Evolutionary conservation across 805 yeast genomes (phyloP).

Genomic region (Saccharomycopsis sp.): DNA sequence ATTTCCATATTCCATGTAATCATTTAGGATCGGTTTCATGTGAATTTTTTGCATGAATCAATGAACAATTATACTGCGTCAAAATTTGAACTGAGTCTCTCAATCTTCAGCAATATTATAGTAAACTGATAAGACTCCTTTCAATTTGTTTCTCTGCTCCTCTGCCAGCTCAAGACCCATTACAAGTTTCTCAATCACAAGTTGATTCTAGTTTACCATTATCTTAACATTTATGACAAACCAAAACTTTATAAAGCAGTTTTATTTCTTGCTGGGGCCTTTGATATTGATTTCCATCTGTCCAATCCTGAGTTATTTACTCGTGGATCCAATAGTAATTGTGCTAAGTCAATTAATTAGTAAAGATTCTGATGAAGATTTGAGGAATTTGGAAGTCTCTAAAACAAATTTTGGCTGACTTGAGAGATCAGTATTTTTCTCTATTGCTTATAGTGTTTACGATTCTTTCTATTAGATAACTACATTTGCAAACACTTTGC

Average conservation of each 20-base stretch:
- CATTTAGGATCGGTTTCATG: too few species aligned
- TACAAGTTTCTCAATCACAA: conserved; percentile 38
- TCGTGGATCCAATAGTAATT: conserved; percentile 30
- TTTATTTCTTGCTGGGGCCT: conserved; percentile 50
- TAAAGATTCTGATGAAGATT: conserved; percentile 23
- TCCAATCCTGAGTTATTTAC: conserved; percentile 41
- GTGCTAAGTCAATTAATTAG: conserved; percentile 11
- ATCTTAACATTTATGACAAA: conserved; percentile 45
- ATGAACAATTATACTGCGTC: too few species aligned
- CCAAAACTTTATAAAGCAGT: conserved; percentile 36
- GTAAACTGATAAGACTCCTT: too few species aligned
- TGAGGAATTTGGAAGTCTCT: conserved; percentile 32
- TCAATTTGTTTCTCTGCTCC: conserved; percentile 22
- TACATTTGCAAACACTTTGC: too few species aligned
- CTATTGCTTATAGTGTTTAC: conserved; percentile 40
- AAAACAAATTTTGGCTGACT: conserved; percentile 49
- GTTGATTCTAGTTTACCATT: conserved; percentile 34
- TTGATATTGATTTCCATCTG: conserved; percentile 51
- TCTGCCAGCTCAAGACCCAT: conserved; percentile 29
- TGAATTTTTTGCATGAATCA: too few species aligned
- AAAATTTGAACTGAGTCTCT: too few species aligned
- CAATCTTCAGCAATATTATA: too few species aligned
- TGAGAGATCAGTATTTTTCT: conserved; percentile 47
- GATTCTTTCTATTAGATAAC: too few species aligned
- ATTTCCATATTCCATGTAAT: too few species aligned